Evolutionary conservation across 2,329 filamentous ascomycete species (phyloP), one percentile per base, ranked within the genome.

Genomic region (Orbilia quercus): DNA sequence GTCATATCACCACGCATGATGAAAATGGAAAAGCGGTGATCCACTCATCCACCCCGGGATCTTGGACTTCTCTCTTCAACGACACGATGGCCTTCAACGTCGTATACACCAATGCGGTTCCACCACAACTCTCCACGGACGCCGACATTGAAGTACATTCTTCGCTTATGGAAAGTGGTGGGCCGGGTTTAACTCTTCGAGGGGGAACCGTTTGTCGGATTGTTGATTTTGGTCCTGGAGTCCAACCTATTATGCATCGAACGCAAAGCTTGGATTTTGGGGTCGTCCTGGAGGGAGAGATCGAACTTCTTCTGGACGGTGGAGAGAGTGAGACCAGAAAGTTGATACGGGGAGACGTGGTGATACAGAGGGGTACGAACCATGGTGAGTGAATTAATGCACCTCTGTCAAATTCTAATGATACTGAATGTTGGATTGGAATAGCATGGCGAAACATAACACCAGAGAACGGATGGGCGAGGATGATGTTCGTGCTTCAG

Each of bases 231-330:
- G 80, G 79, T 0, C 84, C 84, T 0, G 79, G 78, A 1, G 80
- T 81, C 38, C 76, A 78, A 12, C 81, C 80, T 12, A 77, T 82
- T 16, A 84, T 86, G 82, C 85, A 87, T 75, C 82, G 85, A 12
- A 86, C 85, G 0, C 81, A 84, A 75, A 84, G 82, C 44, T 78
- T 87, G 2, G 85, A 87, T 75, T 86, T 84, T 71, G 85, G 84
- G 1, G 81, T 86, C 60, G 81, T 87, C 1, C 75, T 87, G 4
- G 84, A 87, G 75, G 85, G 85, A 0, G 80, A 82, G 75, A 76
- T 87, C 20, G 84, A 85, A 69, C 80, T 86, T 78, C 60, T 82
- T 1, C 78, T 87, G 3, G 85, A 86, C 69, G 82, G 82, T n/a
- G 85, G 85, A 0, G 62, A 57, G 7, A 36, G n/a, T 7, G 84